Evolutionary conservation across 257 asterid species (phyloP), one percentile per base, ranked within the genome.

Genomic region (Fraxinus pennsylvanica): DNA sequence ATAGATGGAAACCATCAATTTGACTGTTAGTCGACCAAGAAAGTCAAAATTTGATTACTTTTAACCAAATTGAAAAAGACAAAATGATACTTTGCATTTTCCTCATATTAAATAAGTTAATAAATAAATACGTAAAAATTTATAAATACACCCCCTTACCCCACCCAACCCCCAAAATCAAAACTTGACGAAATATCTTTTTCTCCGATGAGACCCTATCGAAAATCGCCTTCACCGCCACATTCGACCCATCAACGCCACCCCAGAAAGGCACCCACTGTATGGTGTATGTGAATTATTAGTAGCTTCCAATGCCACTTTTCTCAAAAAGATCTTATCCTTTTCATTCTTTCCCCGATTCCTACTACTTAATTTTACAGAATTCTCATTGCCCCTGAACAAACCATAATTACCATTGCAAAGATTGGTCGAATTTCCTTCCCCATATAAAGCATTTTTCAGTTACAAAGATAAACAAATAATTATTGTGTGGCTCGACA

Each of bases 201-300:
- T 30, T 30, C 32, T 30, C 32, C 2, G 32, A 1, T 3, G 32
- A 30, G 32, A 30, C 32, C 32, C 2, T 30, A 30, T 3, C 0
- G 2, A 3, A 30, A 30, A 30, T 1, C 32, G 32, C 2, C 32
- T 0, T 3, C 32, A 30, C 2, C 32, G 2, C 32, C 32, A 30
- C 32, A 1, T 30, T 30, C 2, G 1, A 30, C 32, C 99, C 92
- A 92, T 89, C 81, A 94, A 71, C 19, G 97, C 96, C 15, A 90
- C 89, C 29, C 99, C 97, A 17, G 97, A 92, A 0, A 97, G 90
- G 84, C 95, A 92, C 36, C 86, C 87, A 54, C 90, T 94, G 83
- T 94, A 94, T 0, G 97, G 97, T 36, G 97, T 91, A n/a, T 94
- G 95, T 21, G 98, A 87, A 10, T 74, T 70, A 70, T 92, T 91